Conservation (phyloP, 2,329 filamentous ascomycete species). For the Rhinocladiella mackenziei region DNA sequence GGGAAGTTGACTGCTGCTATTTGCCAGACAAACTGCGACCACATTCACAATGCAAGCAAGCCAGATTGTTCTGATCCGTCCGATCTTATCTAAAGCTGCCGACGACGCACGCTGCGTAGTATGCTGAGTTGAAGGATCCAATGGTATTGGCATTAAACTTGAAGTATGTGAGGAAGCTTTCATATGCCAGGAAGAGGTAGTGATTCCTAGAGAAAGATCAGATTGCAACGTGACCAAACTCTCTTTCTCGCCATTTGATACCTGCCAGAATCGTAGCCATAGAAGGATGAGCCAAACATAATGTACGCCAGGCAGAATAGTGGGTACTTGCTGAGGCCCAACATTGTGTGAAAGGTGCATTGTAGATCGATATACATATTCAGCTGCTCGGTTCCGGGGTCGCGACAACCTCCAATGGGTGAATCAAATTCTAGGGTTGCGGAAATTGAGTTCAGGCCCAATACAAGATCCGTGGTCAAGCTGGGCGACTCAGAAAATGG, state of each 20-base stretch:
- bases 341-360: too few species aligned
- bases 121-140: constrained; percentile 8
- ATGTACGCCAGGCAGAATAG: constrained; percentile 1
- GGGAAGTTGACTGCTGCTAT: constrained; percentile 52
- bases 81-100: constrained; percentile 5
- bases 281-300: constrained; percentile 4
- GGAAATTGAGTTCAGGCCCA: too few species aligned
- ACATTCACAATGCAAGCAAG: constrained; percentile 44
- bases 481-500: too few species aligned
- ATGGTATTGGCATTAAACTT: constrained; percentile 4
- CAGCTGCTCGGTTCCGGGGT: too few species aligned
- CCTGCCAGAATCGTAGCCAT: constrained; percentile 2
- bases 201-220: neutral
- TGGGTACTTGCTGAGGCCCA: constrained; percentile 1
- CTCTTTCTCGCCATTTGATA: neutral
- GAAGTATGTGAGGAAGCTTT: constrained; percentile 10
- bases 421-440: too few species aligned
- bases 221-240: neutral
- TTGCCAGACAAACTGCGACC: constrained; percentile 57
- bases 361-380: too few species aligned
- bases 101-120: constrained; percentile 5
- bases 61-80: constrained; percentile 3
- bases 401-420: too few species aligned
- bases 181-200: neutral
- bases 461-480: too few species aligned